Evolutionary conservation across 345 rosid genomes (phyloP), one percentile per base, ranked within the genome.

Genomic region (Lepidium sativum): DNA sequence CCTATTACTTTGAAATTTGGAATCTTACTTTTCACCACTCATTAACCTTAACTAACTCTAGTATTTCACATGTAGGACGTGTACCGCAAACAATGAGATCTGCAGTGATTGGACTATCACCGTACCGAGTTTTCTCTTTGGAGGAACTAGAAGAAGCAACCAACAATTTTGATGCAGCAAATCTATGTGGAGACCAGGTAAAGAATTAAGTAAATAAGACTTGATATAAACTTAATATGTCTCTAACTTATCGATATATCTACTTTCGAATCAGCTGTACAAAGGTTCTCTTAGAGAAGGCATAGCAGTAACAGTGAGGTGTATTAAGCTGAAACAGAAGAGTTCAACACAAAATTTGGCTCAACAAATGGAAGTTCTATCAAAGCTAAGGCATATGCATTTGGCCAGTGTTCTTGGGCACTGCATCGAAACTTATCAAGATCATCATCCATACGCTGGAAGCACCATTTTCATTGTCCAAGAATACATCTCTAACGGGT

Each of bases 111-210:
- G 97, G 98, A 33, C 88, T 92, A 13, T 82, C 86, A 12, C 84
- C 89, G 0, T 89, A 84, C 65, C 80, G 81, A 3, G 78, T 78
- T 39, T 89, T 84, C 81, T 70, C 83, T 9, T 69, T 89, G 79
- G 97, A 89, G 61, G 96, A 92, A 58, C 70, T 92, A 12, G 96
- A 92, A 74, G 94, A 87, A 45, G 92, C 92, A 40, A 92, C 96
- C 21, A 80, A 78, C 71, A 84, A 81, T 27, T 92, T 92, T 60
- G 88, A 92, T 73, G 79, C 83, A 54, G 49, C 63, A n/a, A 86
- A 78, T 77, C 85, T 86, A 55, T 56, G 80, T 48, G 87, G 81
- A 56, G 92, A 89, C 63, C 94, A 66, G 77, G 72, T 73, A 66
- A 59, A 17, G 1, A 0, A 29, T 27, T 42, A 35, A 50, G 27